Evolutionary conservation across 768 basidiomycete genomes (phyloP), one percentile per base, ranked within the genome.

Genomic region (Russula abietina): DNA sequence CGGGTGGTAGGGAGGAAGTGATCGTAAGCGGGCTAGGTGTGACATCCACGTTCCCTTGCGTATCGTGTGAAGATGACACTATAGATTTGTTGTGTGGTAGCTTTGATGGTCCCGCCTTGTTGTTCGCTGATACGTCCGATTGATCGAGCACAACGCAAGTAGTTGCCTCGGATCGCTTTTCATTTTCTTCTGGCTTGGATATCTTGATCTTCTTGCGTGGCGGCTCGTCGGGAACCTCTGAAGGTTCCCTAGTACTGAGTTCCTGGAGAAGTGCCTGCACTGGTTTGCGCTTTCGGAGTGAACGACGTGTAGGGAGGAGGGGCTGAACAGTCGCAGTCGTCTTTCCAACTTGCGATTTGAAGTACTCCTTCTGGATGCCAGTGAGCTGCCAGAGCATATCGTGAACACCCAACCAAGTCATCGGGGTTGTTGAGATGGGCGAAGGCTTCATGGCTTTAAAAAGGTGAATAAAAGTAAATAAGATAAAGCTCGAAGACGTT

Each of bases 341-440:
- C 41, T 67, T 61, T 28, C 22, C 53, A 24, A 56, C 60, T 24
- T 53, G 66, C 17, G 45, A 49, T 57, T 49, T 65, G n/a, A 52
- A 53, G 45, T 65, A 66, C 43, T 66, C 66, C 22, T 56, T 61
- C 57, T 67, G 64, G 1, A 67, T 54, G 28, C 65, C 65, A 2
- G 65, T 66, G 12, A 66, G 60, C 55, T 67, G 64, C 66, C 66
- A 67, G 26, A 67, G 43, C 60, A 67, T 67, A 36, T 67, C 66
- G 9, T 58, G 54, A 12, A 60, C 38, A 17, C 66, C 66, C 16
- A 67, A 22, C 66, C 66, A 67, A 24, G 65, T 61, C 57, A 57
- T 55, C 3, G 66, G 66, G 43, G 53, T 45, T 33, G 66, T 65
- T 39, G 60, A 58, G 50, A 67, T 66, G 50, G 60, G 60, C 6